A percentile compares a stretch with the other conserved stretches of the same genome.
Conservation (phyloP, 805 yeast species). For the Wickerhamiella azyma region DNA sequence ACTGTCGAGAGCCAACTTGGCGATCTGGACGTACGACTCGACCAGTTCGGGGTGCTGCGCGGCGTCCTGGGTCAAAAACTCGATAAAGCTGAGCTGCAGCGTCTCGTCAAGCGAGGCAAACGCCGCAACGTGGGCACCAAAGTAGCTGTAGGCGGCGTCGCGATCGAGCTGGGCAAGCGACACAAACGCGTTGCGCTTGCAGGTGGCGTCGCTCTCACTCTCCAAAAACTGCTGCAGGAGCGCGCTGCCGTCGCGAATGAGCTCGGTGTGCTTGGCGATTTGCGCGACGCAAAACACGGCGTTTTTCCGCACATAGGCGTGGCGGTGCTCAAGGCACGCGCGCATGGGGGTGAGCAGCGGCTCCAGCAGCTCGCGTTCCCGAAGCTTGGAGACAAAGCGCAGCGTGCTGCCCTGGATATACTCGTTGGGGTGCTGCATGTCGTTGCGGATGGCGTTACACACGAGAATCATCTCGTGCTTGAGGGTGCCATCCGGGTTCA, state of each 20-base stretch:
- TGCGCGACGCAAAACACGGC: conserved; percentile 86
- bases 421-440: conserved; percentile 95
- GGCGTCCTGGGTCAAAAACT: conserved; percentile 79
- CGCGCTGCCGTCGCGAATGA: conserved; percentile 92
- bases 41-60: conserved; percentile 46
- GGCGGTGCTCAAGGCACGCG: conserved; percentile 86
- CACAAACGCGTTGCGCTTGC: conserved; percentile 90
- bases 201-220: conserved; percentile 81
- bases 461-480: conserved; percentile 98
- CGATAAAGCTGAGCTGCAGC: conserved; percentile 78
- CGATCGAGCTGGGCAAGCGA: conserved; percentile 72
- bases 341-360: conserved; percentile 90
- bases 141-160: conserved; percentile 68
- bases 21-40: conserved; percentile 55
- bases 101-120: conserved; percentile 64
- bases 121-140: conserved; percentile 52
- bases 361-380: conserved; percentile 87
- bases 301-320: conserved; percentile 94
- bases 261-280: conserved; percentile 57
- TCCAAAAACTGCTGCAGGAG: conserved; percentile 57
- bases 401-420: conserved; percentile 90
- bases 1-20: conserved; percentile 54
- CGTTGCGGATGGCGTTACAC: conserved; percentile 95
- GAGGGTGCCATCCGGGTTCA: conserved; percentile 75
- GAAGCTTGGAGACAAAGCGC: conserved; percentile 78